Evolutionary conservation across 805 yeast species (phyloP), one percentile per base, ranked within the genome.

Genomic region (Maudiozyma serrabonitensis): DNA sequence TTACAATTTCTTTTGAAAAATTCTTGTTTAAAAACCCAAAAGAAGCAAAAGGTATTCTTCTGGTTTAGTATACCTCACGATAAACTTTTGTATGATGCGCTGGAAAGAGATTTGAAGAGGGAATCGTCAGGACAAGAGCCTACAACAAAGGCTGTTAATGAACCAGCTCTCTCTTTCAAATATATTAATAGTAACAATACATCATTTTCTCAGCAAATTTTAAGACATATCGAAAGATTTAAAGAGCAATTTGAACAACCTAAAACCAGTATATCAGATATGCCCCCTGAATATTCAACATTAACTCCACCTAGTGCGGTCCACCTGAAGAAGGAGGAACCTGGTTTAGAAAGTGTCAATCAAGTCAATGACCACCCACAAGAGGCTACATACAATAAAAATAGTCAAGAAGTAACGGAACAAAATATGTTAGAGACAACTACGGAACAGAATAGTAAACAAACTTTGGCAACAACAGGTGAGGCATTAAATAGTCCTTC

Each of bases 31-130:
- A 76, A 96, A 58, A 91, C 99, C 0, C 97, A 91, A 60, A 91
- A 91, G 75, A 91, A 93, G 61, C 99, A 91, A 64, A 91, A 93
- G 62, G 97, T 91, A 41, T 91, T 91, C 64, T 88, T 84, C 66
- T 93, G 98, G 98, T 89, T 86, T 65, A 84, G 90, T 61, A 97
- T 93, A 9, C 93, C 93, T 23, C 98, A 91, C 67, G 96, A 90
- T 62, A 81, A 84, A 62, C 71, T 91, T 42, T 90, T 93, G 76
- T 81, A 88, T 2, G 98, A 93, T 67, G 97, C 97, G 0, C 69
- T 93, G 43, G 97, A 90, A 64, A 75, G 98, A 58, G 98, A 93
- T 64, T 68, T 90, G 61, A 89, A 87, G 67, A 81, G 85, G 56
- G 96, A 90, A 62, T 63, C 71, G 47, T 57, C 73, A 16, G 71